Conservation (phyloP, 2,329 filamentous ascomycete genomes). For the Fusarium falciforme region DNA sequence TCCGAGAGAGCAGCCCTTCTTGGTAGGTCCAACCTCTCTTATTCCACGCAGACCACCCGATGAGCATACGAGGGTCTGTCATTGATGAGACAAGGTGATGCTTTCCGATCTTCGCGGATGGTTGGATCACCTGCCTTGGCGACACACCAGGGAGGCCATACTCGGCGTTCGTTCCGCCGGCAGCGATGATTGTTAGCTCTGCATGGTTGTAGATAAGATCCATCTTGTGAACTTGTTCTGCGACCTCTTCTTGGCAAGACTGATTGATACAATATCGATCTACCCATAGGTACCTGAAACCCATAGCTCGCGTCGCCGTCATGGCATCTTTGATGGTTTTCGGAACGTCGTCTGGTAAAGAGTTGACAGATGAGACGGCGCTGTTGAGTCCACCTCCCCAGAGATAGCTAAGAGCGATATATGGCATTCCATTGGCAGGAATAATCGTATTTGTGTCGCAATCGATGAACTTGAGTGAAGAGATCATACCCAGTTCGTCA, state of each 20-base stretch:
- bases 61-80: not conserved
- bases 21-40: not conserved
- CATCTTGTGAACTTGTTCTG: not conserved
- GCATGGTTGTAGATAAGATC: not conserved
- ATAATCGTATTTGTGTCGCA: too few relatives aligned
- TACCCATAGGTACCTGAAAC: not conserved
- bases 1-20: not conserved
- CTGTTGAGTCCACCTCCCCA: not conserved
- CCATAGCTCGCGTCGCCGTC: not conserved
- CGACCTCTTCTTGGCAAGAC: not conserved
- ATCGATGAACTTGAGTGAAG: too few relatives aligned
- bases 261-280: not conserved
- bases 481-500: too few relatives aligned
- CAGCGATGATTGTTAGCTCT: not conserved
- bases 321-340: not conserved
- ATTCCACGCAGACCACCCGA: not conserved
- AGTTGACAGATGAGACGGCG: accelerated
- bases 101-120: not conserved
- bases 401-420: too few relatives aligned
- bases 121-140: not conserved
- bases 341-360: not conserved
- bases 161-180: not conserved
- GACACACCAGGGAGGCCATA: not conserved
- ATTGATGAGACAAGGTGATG: not conserved
- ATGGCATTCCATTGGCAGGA: too few relatives aligned